Percentiles rank a stretch among this genome's conserved stretches.
These are phyloP conservation scores for Boechera stricta DNA, from an alignment of 345 rosid species.

Conservation along the genomic window DNA sequence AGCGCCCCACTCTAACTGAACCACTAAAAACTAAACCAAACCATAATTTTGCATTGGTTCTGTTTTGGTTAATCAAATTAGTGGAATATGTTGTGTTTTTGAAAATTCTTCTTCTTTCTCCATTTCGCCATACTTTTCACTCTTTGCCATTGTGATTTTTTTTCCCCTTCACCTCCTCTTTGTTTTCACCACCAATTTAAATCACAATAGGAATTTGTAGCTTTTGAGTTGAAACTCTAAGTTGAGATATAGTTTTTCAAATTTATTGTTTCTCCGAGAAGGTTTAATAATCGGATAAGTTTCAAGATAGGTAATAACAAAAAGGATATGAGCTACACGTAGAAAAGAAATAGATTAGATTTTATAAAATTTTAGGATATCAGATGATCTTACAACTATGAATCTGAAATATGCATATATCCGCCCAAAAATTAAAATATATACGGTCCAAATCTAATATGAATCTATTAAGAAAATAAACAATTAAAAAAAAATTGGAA, in stretches of 20 bases:
- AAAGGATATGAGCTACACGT: too few species aligned
- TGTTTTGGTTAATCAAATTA: neutral
- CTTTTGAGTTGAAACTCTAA: neutral
- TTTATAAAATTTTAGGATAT: too few species aligned
- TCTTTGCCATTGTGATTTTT: neutral
- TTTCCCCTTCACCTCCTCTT: neutral
- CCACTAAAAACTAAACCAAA: neutral
- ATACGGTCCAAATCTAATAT: neutral
- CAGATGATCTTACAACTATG: neutral
- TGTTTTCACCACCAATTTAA: neutral
- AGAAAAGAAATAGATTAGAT: too few species aligned
- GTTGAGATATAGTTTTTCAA: neutral
- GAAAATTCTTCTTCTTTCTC: neutral
- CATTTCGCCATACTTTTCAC: too few species aligned
- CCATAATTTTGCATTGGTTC: neutral
- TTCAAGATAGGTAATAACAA: too few species aligned
- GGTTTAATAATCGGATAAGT: too few species aligned
- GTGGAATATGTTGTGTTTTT: neutral
- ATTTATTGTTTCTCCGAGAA: neutral
- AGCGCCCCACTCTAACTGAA: too few species aligned
- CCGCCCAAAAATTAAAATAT: neutral
- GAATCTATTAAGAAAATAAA: neutral
- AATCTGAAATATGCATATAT: neutral
- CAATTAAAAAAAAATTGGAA: neutral
- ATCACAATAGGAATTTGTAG: neutral